Evolutionary conservation across 352 stramenopile genomes (phyloP), one percentile per base, ranked within the genome.

Genomic region (Phytopythium delawarense): DNA sequence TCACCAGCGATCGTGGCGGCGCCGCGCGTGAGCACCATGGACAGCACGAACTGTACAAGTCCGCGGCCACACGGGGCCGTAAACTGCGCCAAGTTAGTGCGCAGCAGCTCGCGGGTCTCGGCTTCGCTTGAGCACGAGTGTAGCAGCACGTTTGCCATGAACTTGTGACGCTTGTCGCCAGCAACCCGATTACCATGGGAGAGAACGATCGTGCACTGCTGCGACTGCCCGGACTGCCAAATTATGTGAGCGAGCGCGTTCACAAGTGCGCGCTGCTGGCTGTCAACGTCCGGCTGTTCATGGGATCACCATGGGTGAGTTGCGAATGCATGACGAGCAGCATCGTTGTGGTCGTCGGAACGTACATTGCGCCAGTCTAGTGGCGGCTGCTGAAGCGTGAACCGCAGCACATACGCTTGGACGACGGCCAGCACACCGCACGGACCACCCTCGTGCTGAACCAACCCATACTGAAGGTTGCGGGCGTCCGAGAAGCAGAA

Each of bases 381-480:
- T 42, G 64, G 52, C 28, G 59, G 63, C 6, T 67, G 66, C 21
- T 76, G 67, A 18, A 89, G 59, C 16, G 98, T 66, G 51, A 92
- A 87, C 32, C 76, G 74, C 37, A 98, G 66, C 28, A 97, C 78
- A 61, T 97, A 96, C 0, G 84, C 96, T 67, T 98, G 95, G 1
- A 98, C 79, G 7, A 96, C 89, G 13, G 96, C 96, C 16, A 99
- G 78, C 1, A 98, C 92, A 18, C 96, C 96, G 62, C 96, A 99
- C 4, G 96, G 96, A 4, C 96, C 96, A 37, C 96, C 96, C 65
- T 98, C 85, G 54, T 85, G 64, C 74, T 99, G 96, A 52, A 96
- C 81, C 23, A 99, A 73, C 39, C 96, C 96, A 69, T 96, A 98
- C 39, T 78, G 69, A 13, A 92, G 67, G 49, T 83, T 70, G 35